Evolutionary conservation across 2,329 filamentous ascomycete genomes (phyloP).

Genomic region (Pseudopithomyces maydicus): DNA sequence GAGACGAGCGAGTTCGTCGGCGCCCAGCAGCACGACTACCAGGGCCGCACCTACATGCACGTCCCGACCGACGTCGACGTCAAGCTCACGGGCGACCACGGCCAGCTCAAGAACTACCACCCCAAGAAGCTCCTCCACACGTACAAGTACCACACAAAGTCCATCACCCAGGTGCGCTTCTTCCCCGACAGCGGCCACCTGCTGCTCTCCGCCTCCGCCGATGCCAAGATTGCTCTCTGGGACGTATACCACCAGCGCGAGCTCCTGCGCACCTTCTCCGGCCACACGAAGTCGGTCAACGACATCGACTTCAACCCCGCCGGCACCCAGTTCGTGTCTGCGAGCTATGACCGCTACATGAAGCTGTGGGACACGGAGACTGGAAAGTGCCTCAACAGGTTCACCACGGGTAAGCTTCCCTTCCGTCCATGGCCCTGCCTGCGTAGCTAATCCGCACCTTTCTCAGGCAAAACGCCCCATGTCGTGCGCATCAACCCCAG

Average conservation of each 20-base stretch:
- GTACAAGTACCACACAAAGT: constrained; percentile 83
- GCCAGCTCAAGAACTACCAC: constrained; percentile 84
- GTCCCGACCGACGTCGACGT: constrained; percentile 65
- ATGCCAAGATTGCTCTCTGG: constrained; percentile 90
- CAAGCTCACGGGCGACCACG: constrained; percentile 73
- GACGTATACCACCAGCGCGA: constrained; percentile 91
- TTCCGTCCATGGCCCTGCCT: no score
- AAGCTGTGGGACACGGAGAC: constrained; percentile 99
- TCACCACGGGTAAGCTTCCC: constrained; percentile 77
- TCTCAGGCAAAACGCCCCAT: constrained; percentile 86
- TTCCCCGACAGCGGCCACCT: constrained; percentile 88
- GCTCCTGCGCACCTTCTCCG: constrained; percentile 86
- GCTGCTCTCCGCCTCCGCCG: constrained; percentile 85
- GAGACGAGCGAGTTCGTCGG: constrained; percentile 92
- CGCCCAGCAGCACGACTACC: constrained; percentile 83
- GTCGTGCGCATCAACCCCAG: constrained; percentile 92
- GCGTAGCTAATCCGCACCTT: no score
- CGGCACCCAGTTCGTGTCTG: constrained; percentile 85
- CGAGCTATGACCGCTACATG: constrained; percentile 93
- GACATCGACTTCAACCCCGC: constrained; percentile 85
- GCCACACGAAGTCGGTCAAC: constrained; percentile 87
- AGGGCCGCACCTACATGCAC: constrained; percentile 97
- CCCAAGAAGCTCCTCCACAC: constrained; percentile 93
- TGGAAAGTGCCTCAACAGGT: constrained; percentile 83
- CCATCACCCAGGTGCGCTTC: constrained; percentile 87